A percentile compares a stretch with the other conserved stretches of the same genome.
These are phyloP conservation scores for Starmerella lactis-condensi DNA, from an alignment of 805 yeast species.

Conservation along the genomic window DNA sequence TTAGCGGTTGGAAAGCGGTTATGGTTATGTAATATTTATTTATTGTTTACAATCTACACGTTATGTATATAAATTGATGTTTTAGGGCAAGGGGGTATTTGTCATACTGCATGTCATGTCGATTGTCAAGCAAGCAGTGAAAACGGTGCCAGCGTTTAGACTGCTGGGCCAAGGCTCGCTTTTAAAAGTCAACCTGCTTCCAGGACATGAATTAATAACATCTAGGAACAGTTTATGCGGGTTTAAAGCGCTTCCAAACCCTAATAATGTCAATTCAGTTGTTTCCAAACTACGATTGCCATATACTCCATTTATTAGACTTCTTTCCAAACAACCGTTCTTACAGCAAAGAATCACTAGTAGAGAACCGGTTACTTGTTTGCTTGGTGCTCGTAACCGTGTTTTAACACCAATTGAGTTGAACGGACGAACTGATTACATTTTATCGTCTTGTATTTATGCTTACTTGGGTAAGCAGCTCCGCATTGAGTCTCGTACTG, in stretches of 20 bases:
- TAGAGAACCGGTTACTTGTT: constrained; percentile 13
- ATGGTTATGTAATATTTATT: too few relatives aligned
- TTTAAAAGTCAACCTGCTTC: constrained; percentile 68
- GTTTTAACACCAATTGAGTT: constrained; percentile 24
- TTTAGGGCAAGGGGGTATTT: too few relatives aligned
- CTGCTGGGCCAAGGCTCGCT: constrained; percentile 62
- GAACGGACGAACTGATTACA: constrained; percentile 29
- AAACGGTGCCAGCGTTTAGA: constrained; percentile 10
- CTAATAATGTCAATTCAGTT: too few relatives aligned
- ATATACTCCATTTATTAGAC: constrained; percentile 9
- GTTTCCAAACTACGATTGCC: constrained; percentile 10
- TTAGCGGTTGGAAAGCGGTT: too few relatives aligned
- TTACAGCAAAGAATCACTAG: constrained; percentile 13
- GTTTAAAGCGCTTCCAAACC: too few relatives aligned
- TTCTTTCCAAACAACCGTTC: constrained; percentile 15
- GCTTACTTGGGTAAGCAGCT: constrained; percentile 31
- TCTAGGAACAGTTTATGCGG: constrained; percentile 12
- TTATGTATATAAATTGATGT: too few relatives aligned
- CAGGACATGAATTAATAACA: constrained; percentile 13
- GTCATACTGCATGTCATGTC: constrained; percentile 14
- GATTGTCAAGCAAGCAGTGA: constrained; percentile 13
- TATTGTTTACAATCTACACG: too few relatives aligned
- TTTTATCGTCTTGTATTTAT: constrained; percentile 25
- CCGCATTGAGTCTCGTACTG: constrained; percentile 16
- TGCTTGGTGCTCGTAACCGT: constrained; percentile 9